Percentiles rank a stretch among this genome's conserved stretches.
These are phyloP conservation scores for Xylaria sp. DNA, from an alignment of 2,329 filamentous ascomycete species.

Conservation along the genomic window DNA sequence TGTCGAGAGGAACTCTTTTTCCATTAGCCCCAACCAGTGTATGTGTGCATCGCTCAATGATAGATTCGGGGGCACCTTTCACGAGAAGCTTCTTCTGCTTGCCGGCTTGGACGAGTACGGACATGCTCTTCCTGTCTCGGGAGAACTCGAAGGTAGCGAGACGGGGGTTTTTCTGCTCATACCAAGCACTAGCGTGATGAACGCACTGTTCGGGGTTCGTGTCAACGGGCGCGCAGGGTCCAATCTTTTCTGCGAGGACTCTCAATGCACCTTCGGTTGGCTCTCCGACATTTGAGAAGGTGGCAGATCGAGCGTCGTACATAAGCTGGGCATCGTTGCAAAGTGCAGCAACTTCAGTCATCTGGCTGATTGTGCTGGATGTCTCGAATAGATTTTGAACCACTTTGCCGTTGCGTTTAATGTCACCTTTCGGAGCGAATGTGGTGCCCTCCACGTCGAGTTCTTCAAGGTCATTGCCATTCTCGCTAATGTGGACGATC, in stretches of 20 bases:
- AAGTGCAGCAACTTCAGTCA: slow-evolving; percentile 76
- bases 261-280: slow-evolving; percentile 94
- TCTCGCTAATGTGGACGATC: slow-evolving; percentile 81
- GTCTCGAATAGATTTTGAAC: slow-evolving; percentile 74
- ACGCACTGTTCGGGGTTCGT: slow-evolving; percentile 70
- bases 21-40: slow-evolving; percentile 81
- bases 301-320: slow-evolving; percentile 79
- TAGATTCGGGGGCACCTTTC: slow-evolving; percentile 94
- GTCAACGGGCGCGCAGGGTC: slow-evolving; percentile 73
- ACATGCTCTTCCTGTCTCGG: slow-evolving; percentile 98
- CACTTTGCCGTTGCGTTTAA: slow-evolving; percentile 74
- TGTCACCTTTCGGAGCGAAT: slow-evolving; percentile 82
- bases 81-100: slow-evolving; percentile 84
- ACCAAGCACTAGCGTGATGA: slow-evolving; percentile 84
- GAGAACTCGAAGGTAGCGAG: slow-evolving; percentile 97
- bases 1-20: slow-evolving; percentile 77
- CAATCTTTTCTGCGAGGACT: slow-evolving; percentile 92
- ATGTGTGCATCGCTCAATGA: slow-evolving; percentile 91
- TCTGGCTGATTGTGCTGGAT: slow-evolving; percentile 82
- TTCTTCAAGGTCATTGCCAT: slow-evolving; percentile 80
- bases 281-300: slow-evolving; percentile 87
- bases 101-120: slow-evolving; percentile 81
- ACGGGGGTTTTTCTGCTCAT: slow-evolving; percentile 78
- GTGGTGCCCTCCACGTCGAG: slow-evolving; percentile 92
- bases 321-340: slow-evolving; percentile 91